These are phyloP conservation scores for Dalechampia spathulata DNA, from an alignment of 441 rosid species.

Conservation along the genomic window DNA sequence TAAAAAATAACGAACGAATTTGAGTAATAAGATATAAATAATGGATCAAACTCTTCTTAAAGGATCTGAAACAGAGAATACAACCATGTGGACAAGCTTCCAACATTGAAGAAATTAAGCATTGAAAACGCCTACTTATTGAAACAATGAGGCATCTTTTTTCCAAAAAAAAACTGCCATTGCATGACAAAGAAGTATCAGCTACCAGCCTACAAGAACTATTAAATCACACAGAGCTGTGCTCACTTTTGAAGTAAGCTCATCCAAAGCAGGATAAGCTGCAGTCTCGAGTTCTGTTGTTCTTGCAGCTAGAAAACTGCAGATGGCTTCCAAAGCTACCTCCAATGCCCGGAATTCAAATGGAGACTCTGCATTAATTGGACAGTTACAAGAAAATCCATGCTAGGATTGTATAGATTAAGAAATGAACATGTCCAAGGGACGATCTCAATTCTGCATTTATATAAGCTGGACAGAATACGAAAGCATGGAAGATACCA, in stretches of 20 bases:
- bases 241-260: constrained; percentile 85
- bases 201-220: neutral
- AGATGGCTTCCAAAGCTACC: constrained; percentile 93
- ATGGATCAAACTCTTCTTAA: too few relatives aligned
- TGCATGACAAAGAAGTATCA: neutral
- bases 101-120: too few relatives aligned
- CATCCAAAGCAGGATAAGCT: constrained; percentile 97
- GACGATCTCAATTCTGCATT: too few relatives aligned
- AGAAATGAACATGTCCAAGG: neutral
- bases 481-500: constrained; percentile 37
- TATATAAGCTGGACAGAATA: too few relatives aligned
- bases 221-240: neutral
- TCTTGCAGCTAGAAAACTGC: constrained; percentile 89
- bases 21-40: too few relatives aligned
- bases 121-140: too few relatives aligned
- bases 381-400: neutral
- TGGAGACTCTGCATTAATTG: constrained; percentile 56
- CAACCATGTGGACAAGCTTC: too few relatives aligned
- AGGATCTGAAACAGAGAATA: too few relatives aligned
- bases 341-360: constrained; percentile 92
- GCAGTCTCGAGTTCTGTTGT: constrained; percentile 83
- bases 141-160: too few relatives aligned
- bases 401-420: too few relatives aligned
- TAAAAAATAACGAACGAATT: too few relatives aligned
- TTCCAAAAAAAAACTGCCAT: too few relatives aligned